Base-by-base conservation (phyloP, 2,329 filamentous ascomycete genomes). In the Fusarium praegraminearum region DNA sequence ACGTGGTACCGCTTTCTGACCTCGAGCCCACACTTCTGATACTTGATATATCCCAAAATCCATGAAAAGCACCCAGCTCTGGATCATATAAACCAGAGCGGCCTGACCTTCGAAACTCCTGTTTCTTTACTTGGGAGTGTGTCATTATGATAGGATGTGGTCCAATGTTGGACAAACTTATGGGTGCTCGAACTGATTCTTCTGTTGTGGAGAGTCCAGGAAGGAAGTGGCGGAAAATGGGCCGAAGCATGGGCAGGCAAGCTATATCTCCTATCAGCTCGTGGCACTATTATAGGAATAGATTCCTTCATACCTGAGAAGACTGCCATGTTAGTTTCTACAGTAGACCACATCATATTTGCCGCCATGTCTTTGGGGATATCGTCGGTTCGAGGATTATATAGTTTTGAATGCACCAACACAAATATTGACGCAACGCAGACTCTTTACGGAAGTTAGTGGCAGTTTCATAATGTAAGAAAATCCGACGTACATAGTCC, bases 281-380 rank as follows among this genome's bases (percentile, higher is more conserved):
- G 18, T 9, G 3, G 3, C 12, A 16, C 6, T 3, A 0, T 0
- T 6, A 9, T 5, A 4, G 24, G 5, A 3, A 18, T 0, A 16
- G 4, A 5, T 13, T 4, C 3, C 3, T 18, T 13, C 8, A 20
- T 58, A 69, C 70, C 62, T 0, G 68, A 72, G 3, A 73, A 70
- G 20, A 73, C 60, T 16, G 71, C 70, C 50, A 73, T 73, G 9
- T 73, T 72, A 0, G 73, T 59, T 35, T 73, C 71, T 3, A 73
- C 71, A 0, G 68, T 52, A 32, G 65, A 68, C 46, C 62, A 60
- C 43, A 73, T 62, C 59, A 72, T 65, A 9, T 16, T 70, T 1
- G 62, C 61, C 5, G 60, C 40, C 60, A 65, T 65, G 0, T 72
- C 68, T 7, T 68, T 58, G 1, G 70, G 62, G 2, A 73, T 63